phyloP scores from a whole-genome alignment of 148 eudicot genomes.

The Drosera capensis region DNA sequence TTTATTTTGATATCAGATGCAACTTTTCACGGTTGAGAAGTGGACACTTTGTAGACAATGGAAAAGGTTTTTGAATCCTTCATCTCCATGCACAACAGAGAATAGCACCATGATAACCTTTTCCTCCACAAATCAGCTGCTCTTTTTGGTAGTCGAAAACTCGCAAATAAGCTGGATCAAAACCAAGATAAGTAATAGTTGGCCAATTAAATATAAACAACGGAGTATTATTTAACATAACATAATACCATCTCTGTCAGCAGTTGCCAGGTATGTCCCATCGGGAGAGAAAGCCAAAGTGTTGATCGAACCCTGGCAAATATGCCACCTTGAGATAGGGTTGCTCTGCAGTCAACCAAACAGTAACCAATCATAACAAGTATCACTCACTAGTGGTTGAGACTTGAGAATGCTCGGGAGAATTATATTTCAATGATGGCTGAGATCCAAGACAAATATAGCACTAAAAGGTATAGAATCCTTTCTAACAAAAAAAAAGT shows the following conservation, averaged over 20 bases:
- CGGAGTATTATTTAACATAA: neutral
- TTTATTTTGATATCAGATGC: too few relatives aligned
- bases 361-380: constrained; percentile 2
- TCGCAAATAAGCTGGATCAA: constrained; percentile 39
- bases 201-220: neutral
- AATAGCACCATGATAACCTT: constrained; percentile 74
- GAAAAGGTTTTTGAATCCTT: neutral
- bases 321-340: constrained; percentile 28
- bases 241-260: constrained; percentile 26
- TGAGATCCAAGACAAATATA: too few relatives aligned
- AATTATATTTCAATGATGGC: too few relatives aligned
- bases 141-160: constrained; percentile 57
- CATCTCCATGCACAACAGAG: constrained; percentile 84
- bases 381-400: neutral
- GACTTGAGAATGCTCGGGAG: too few relatives aligned
- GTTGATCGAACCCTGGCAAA: constrained; percentile 28
- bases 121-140: constrained; percentile 69
- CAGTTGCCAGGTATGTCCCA: constrained; percentile 22
- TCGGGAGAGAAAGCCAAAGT: constrained; percentile 22
- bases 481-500: too few relatives aligned
- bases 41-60: neutral
- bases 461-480: too few relatives aligned
- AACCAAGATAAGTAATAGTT: neutral
- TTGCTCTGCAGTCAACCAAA: constrained; percentile 18
- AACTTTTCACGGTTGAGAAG: too few relatives aligned